phyloP scores from a whole-genome alignment of 495 filamentous ascomycete species.

The Massariosphaeria phaeospora region DNA sequence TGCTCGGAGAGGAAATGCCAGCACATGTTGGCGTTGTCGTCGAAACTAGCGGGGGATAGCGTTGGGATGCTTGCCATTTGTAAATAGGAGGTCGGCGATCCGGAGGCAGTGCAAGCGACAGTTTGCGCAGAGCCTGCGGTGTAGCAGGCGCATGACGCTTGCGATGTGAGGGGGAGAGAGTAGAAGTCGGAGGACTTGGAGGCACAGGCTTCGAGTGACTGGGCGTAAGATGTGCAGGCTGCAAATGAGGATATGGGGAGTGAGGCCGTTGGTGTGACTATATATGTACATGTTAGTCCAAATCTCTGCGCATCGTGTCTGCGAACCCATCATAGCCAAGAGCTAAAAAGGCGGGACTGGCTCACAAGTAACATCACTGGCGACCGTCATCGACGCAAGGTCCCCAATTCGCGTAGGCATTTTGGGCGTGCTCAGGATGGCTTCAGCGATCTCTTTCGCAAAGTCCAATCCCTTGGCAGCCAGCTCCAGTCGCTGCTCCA shows the following conservation, averaged over 20 bases:
- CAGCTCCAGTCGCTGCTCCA: slow-evolving; percentile 3
- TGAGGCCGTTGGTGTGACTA: slow-evolving; percentile 14
- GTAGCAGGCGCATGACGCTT: slow-evolving; percentile 23
- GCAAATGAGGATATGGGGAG: slow-evolving; percentile 7
- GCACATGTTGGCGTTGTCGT: slow-evolving; percentile 10
- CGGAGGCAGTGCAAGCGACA: not conserved
- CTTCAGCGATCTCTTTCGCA: not conserved
- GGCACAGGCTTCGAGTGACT: slow-evolving; percentile 2
- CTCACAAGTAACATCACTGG: not conserved
- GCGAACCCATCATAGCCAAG: no score
- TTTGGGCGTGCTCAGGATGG: not conserved
- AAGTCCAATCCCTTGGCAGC: not conserved
- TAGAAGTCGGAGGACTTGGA: slow-evolving; percentile 7
- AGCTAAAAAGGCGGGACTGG: not conserved
- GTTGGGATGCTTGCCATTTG: not conserved
- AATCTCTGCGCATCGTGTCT: not conserved
- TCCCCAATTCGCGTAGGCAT: not conserved
- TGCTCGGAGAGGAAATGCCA: slow-evolving; percentile 5
- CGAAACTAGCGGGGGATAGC: not conserved
- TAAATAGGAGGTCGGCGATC: no score
- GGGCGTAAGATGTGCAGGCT: slow-evolving; percentile 16
- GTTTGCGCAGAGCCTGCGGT: not conserved
- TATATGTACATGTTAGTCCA: not conserved
- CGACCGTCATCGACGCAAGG: not conserved
- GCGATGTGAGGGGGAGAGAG: not conserved